Evolutionary conservation across 1,139 yeast species (phyloP).

Genomic region (Kurtzmaniella quercitrusa): DNA sequence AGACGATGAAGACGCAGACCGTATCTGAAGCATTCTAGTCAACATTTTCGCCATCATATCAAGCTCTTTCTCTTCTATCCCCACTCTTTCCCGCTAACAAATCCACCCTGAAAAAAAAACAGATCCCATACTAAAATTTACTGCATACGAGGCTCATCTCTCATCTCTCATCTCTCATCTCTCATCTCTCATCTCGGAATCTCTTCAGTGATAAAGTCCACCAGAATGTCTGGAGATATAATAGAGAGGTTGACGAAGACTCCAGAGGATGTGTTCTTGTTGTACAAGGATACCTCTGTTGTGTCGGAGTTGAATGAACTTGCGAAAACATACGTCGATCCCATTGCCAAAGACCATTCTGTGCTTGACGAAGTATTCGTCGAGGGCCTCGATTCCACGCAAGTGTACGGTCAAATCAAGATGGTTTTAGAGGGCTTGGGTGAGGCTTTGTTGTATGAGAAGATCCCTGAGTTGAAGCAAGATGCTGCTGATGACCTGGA

Average conservation of each 20-base stretch:
- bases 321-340: constrained; percentile 57
- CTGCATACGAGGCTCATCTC: constrained; percentile 5
- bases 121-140: background rate
- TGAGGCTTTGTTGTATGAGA: constrained; percentile 48
- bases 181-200: background rate
- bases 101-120: background rate
- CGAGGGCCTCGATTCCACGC: constrained; percentile 86
- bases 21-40: background rate
- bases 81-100: too few species aligned
- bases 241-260: constrained; percentile 16
- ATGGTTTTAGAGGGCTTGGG: constrained; percentile 72
- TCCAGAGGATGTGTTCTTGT: constrained; percentile 26
- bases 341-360: constrained; percentile 58
- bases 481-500: constrained; percentile 11
- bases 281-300: constrained; percentile 10
- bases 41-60: background rate
- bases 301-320: constrained; percentile 1
- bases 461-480: constrained; percentile 38
- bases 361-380: constrained; percentile 77
- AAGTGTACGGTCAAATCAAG: constrained; percentile 91
- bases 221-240: constrained; percentile 15
- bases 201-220: background rate
- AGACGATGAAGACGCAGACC: constrained; percentile 27
- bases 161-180: background rate
- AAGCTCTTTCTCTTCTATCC: background rate